Conservation (phyloP, 345 rosid genomes). For the Fremontodendron californicum region DNA sequence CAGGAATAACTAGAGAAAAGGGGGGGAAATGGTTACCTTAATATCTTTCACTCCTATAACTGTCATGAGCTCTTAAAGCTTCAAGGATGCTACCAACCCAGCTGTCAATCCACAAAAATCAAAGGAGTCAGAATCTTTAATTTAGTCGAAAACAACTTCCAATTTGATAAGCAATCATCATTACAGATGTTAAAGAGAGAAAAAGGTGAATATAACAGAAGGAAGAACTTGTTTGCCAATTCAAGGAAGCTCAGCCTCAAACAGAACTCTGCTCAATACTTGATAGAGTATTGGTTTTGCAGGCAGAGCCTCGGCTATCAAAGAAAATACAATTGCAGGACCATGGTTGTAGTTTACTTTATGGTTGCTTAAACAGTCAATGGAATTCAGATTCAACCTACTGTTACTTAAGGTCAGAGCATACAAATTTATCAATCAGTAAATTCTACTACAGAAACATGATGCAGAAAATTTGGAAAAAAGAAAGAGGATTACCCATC, state of each 20-base stretch:
- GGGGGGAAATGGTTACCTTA: constrained; percentile 10
- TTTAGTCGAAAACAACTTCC: neutral
- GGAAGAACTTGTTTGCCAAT: neutral
- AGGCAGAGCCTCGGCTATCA: neutral
- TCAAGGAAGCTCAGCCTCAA: constrained; percentile 8
- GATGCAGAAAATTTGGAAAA: neutral
- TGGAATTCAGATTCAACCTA: neutral
- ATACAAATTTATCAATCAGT: neutral
- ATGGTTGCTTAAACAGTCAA: neutral
- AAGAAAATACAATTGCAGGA: neutral
- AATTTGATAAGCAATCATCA: neutral
- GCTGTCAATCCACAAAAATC: constrained; percentile 38
- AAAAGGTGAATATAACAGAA: neutral
- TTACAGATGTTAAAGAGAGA: neutral
- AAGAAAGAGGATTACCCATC: constrained; percentile 60
- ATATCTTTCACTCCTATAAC: constrained; percentile 15
- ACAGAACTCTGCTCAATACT: neutral
- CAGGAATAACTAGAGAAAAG: neutral
- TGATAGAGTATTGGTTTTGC: neutral
- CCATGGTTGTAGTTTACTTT: neutral
- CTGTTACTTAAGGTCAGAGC: neutral
- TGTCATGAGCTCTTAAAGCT: constrained; percentile 51
- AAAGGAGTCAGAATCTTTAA: neutral
- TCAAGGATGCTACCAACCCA: constrained; percentile 81
- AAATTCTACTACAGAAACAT: neutral